Conservation (phyloP, 495 filamentous ascomycete genomes). For the Penicillium coffeae region DNA sequence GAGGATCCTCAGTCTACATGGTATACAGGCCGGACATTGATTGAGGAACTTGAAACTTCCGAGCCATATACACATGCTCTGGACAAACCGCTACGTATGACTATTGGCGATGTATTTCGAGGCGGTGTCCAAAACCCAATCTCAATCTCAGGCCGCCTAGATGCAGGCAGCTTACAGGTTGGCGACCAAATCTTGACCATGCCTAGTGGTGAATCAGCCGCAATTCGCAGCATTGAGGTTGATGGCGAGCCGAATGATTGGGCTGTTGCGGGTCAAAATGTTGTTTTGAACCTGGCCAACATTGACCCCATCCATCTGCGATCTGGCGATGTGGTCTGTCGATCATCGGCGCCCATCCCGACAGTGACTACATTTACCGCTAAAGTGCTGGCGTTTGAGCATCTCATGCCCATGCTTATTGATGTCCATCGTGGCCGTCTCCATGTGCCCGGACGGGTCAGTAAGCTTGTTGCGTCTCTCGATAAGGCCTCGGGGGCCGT, state of each 20-base stretch:
- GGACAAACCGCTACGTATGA: slow-evolving; percentile 77
- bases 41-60: slow-evolving; percentile 78
- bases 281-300: slow-evolving; percentile 75
- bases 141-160: slow-evolving; percentile 80
- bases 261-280: slow-evolving; percentile 95
- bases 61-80: slow-evolving; percentile 67
- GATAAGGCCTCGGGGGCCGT: slow-evolving; percentile 68
- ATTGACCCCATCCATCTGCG: slow-evolving; percentile 80
- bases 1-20: slow-evolving; percentile 58
- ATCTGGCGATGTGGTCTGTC: slow-evolving; percentile 81
- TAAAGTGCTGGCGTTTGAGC: slow-evolving; percentile 86
- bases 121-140: slow-evolving; percentile 69
- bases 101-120: slow-evolving; percentile 78
- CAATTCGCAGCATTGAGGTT: slow-evolving; percentile 72
- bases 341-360: slow-evolving; percentile 59
- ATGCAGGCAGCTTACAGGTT: slow-evolving; percentile 75
- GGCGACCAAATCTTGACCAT: slow-evolving; percentile 77
- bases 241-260: slow-evolving; percentile 71
- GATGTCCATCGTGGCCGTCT: slow-evolving; percentile 84
- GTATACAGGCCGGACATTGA: slow-evolving; percentile 75
- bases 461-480: slow-evolving; percentile 62
- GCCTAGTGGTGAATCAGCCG: slow-evolving; percentile 74
- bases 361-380: slow-evolving; percentile 67
- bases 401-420: slow-evolving; percentile 79
- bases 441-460: slow-evolving; percentile 72